These are phyloP conservation scores for Salix arbutifolia DNA, from an alignment of 345 rosid species.

Conservation along the genomic window DNA sequence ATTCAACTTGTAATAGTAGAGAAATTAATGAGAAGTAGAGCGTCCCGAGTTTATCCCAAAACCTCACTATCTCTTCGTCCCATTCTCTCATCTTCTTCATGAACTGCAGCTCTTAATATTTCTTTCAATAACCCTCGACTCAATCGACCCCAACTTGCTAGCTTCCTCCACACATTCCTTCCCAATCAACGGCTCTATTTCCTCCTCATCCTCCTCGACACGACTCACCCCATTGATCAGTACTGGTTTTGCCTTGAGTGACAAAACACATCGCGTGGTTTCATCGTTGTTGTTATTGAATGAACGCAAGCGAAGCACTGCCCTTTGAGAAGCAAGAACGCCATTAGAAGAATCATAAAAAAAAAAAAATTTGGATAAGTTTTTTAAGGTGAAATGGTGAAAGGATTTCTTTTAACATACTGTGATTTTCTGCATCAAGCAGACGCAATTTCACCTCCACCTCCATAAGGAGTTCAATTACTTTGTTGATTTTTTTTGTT, in stretches of 20 bases:
- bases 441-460: conserved; percentile 78
- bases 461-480: conserved; percentile 40
- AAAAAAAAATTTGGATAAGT: conserved; percentile 58
- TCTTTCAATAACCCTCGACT: conserved; percentile 50
- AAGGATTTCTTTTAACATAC: conserved; percentile 48
- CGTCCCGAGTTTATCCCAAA: no score
- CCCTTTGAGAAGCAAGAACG: conserved; percentile 47
- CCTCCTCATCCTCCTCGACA: conserved; percentile 87
- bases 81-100: no score
- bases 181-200: conserved; percentile 39
- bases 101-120: no score
- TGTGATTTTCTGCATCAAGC: conserved; percentile 40
- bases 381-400: conserved; percentile 52
- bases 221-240: conserved; percentile 69
- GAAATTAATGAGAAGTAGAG: no score
- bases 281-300: conserved; percentile 21
- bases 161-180: conserved; percentile 50
- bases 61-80: no score
- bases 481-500: no score
- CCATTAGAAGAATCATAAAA: conserved; percentile 55
- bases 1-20: no score
- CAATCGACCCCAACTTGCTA: conserved; percentile 31
- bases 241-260: conserved; percentile 64
- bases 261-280: conserved; percentile 43
- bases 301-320: conserved; percentile 72